Conservation (phyloP, 1,284 basidiomycete species). For the Golubevia pallescens region DNA sequence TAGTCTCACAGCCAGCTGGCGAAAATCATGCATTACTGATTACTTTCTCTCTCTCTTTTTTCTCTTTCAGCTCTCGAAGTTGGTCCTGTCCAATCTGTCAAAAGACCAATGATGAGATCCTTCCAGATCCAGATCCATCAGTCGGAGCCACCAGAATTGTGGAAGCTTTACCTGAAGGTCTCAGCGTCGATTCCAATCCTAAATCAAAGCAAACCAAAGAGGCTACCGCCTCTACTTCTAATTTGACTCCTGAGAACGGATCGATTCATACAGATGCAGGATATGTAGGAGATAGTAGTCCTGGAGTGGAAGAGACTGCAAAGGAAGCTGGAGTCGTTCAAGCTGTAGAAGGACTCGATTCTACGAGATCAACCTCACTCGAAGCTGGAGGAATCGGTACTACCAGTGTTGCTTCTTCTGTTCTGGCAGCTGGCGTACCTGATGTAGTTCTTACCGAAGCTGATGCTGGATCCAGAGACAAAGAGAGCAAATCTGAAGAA, state of each 20-base stretch:
- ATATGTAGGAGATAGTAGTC: background rate
- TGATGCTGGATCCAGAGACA: too few species aligned
- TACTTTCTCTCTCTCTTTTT: slow-evolving; percentile 17
- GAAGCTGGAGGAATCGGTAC: background rate
- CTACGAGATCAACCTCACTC: too few species aligned
- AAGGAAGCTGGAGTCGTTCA: background rate
- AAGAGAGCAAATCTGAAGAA: too few species aligned
- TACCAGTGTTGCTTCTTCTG: background rate
- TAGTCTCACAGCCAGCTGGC: too few species aligned
- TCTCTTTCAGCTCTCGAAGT: slow-evolving; percentile 72
- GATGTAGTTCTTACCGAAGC: background rate
- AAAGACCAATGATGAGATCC: slow-evolving; percentile 72
- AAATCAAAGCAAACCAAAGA: background rate
- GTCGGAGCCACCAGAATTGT: background rate
- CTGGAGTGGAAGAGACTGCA: background rate
- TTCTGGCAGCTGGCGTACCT: background rate
- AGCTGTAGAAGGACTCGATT: background rate
- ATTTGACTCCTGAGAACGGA: too few species aligned
- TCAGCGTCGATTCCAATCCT: background rate
- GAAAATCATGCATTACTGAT: slow-evolving; percentile 61
- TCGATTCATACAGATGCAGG: background rate
- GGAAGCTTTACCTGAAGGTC: background rate
- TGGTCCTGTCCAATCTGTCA: slow-evolving; percentile 82
- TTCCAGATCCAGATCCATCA: slow-evolving; percentile 69
- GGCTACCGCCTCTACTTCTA: background rate